Base-by-base conservation (phyloP, 768 basidiomycete species). In the Chiua virens region DNA sequence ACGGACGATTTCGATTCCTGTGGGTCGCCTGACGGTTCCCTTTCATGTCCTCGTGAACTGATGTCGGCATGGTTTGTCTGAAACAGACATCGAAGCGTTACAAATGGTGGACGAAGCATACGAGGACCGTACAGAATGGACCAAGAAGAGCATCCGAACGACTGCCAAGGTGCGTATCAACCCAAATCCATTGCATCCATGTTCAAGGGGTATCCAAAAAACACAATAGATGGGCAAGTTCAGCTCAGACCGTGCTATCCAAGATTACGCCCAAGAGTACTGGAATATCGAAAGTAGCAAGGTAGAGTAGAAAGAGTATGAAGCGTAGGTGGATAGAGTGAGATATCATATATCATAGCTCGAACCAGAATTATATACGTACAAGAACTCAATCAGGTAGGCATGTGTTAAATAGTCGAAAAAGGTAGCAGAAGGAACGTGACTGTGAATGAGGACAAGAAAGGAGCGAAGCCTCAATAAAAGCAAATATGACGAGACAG, bases 1-100 rank as follows among this genome's bases (percentile, higher is more conserved):
- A 84, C 90, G 0, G 94, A 98, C 64, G 95, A 98, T 73, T 98
- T 98, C 63, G 89, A 93, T 57, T 93, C 92, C 9, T 96, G 85
- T 93, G 44, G 54, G 85, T 73, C 35, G 32, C 13, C 30, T 3
- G 30, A 11, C 28, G 7, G 21, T 22, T 27, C 20, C n/a, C 40
- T 46, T 42, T 6, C 22, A 42, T 15, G 20, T 44, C 15, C 14
- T 27, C 20, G 2, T 23, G 27, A 32, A 4, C 45, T 55, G 38
- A 44, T 3, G 14, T 22, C 30, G 28, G 9, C 27, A 27, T 14
- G 30, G 30, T 28, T 27, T 10, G 2, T n/a, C 2, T 21, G 46
- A 27, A 34, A 27, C 59, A 88, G 87, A 96, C 68, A 81, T 97
- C 56, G 79, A 83, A 53, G 93, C 95, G 8, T 76, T 93, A 51